Evolutionary conservation across 176 grass and related monocot species (phyloP).

Genomic region (Otatea glauca): DNA sequence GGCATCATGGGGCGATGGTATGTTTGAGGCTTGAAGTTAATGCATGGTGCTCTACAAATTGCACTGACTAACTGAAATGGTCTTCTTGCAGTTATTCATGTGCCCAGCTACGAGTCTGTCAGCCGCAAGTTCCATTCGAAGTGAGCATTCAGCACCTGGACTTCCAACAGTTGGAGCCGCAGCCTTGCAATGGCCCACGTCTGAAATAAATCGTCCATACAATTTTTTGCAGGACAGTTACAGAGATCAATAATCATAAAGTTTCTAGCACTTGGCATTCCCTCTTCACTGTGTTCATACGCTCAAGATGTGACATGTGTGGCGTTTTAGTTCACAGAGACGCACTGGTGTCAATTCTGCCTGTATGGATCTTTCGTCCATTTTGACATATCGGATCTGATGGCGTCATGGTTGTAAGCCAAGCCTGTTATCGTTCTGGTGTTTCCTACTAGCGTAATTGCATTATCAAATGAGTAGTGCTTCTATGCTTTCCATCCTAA

Average conservation of each 20-base stretch:
- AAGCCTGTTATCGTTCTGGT: neutral
- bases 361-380: neutral
- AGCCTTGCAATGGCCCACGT: neutral
- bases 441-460: neutral
- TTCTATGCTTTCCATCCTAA: too few species aligned
- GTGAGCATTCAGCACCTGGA: conserved; percentile 25
- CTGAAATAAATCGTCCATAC: neutral
- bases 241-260: neutral
- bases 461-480: too few species aligned
- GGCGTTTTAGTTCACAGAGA: neutral
- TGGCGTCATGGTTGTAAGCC: neutral
- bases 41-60: neutral
- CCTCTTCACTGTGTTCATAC: neutral
- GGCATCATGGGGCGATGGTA: conserved; percentile 90
- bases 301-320: neutral
- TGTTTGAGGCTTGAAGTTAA: neutral
- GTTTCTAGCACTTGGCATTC: neutral
- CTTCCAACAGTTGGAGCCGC: neutral
- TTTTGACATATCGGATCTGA: neutral
- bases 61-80: neutral
- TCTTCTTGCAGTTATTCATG: conserved; percentile 66
- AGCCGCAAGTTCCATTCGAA: conserved; percentile 63
- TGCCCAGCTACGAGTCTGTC: conserved; percentile 78
- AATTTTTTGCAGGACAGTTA: neutral
- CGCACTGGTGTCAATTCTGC: neutral